Base-by-base conservation (phyloP, 805 yeast species). In the Nakazawaea wickerhamii region DNA sequence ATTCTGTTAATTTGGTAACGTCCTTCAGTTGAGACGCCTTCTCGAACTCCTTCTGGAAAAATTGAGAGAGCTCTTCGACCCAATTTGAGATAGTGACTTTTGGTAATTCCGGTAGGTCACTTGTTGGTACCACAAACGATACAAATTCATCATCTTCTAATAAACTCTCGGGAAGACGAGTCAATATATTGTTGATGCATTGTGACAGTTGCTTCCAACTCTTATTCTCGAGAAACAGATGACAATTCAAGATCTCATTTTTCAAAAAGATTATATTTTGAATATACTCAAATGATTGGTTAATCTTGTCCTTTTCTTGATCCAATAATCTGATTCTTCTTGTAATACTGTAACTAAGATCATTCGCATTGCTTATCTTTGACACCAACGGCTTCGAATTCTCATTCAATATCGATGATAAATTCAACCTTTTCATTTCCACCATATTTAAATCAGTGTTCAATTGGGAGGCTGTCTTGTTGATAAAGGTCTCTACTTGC, bases 91-190 rank as follows among this genome's bases (percentile, higher is more conserved):
- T 53, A 0, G 84, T 63, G 2, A 63, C 70, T 8, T 58, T 55
- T 0, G 99, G 98, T 40, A 74, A 64, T 39, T 87, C 95, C 0
- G 96, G 95, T 13, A 89, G 70, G 43, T 87, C 95, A 9, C 84
- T 68, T 0, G 95, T 79, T 0, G 99, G 99, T 14, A 91, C 91
- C 53, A 84, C 85, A 35, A 71, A 79, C 38, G 79, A 73, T 2
- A 95, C 91, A 59, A 83, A 89, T 42, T 75, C 67, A 15, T 61
- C 49, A 17, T 95, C 90, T 13, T 62, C 50, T 19, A 71, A 65
- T 13, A 84, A 56, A 1, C 68, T 71, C 1, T 59, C 50, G 0
- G 95, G 86, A 30, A 91, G 62, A 5, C 57, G 43, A 36, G 73
- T 64, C 4, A 83, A 77, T 21, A 64, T 65, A 44, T 63, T 55